Evolutionary conservation across 306 rosid genomes (phyloP).

Genomic region (Dryas drummondii): DNA sequence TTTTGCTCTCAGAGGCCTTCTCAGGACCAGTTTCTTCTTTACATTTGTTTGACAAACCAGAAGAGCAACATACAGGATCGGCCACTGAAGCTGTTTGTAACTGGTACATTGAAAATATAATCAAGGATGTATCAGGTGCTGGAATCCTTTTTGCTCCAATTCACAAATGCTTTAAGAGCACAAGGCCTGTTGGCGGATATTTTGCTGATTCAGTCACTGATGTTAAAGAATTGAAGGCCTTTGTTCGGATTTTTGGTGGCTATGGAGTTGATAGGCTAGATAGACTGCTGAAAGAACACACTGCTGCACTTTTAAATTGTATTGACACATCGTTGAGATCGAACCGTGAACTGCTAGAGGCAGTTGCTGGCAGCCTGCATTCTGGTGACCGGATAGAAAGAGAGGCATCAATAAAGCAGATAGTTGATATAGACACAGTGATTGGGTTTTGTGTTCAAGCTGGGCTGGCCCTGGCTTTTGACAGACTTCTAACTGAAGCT

Average conservation of each 20-base stretch:
- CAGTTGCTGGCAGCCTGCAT: slow-evolving; percentile 78
- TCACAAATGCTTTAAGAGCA: slow-evolving; percentile 94
- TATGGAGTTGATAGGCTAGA: slow-evolving; percentile 95
- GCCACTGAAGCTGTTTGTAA: slow-evolving; percentile 88
- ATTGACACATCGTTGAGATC: slow-evolving; percentile 88
- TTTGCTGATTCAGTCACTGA: slow-evolving; percentile 98
- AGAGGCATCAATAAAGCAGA: slow-evolving; percentile 81
- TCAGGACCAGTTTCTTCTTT: slow-evolving; percentile 96
- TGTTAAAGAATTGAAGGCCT: slow-evolving; percentile 78
- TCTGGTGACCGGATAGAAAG: slow-evolving; percentile 89
- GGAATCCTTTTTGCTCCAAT: slow-evolving; percentile 90
- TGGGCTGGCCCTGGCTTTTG: slow-evolving; percentile 88
- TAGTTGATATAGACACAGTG: slow-evolving; percentile 85
- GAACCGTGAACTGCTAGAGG: slow-evolving; percentile 82
- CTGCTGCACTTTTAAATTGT: slow-evolving; percentile 97
- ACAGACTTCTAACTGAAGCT: slow-evolving; percentile 79
- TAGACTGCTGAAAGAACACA: slow-evolving; percentile 92
- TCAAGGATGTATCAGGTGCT: slow-evolving; percentile 89
- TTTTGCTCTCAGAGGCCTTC: slow-evolving; percentile 80
- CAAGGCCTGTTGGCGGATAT: slow-evolving; percentile 98
- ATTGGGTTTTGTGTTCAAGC: slow-evolving; percentile 90
- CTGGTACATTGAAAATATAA: slow-evolving; percentile 95
- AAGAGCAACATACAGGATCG: slow-evolving; percentile 84
- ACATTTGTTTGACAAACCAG: slow-evolving; percentile 83
- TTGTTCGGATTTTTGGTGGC: slow-evolving; percentile 89